Evolutionary conservation across 2,329 filamentous ascomycete species (phyloP).

Genomic region (Penicillium expansum): DNA sequence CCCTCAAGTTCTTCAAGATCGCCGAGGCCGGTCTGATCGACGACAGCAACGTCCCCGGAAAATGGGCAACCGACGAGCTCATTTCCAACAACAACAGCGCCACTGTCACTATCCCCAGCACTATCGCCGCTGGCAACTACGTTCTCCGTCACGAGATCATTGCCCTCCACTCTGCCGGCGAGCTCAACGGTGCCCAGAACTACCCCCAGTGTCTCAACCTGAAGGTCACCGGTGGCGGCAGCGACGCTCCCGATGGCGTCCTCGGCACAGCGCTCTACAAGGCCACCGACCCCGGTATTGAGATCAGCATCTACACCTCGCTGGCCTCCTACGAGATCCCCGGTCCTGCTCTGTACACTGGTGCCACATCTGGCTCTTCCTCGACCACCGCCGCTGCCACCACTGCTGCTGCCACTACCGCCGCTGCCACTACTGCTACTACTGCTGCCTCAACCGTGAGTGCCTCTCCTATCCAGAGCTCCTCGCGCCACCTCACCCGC

Average conservation of each 20-base stretch:
- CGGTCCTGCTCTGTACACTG: slow-evolving; percentile 45
- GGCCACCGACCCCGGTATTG: slow-evolving; percentile 56
- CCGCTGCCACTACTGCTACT: slow-evolving; percentile 6
- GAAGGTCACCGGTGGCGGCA: slow-evolving; percentile 56
- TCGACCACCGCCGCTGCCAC: slow-evolving; percentile 10
- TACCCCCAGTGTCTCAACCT: slow-evolving; percentile 61
- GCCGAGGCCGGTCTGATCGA: slow-evolving; percentile 54
- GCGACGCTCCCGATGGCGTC: slow-evolving; percentile 47
- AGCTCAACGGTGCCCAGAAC: slow-evolving; percentile 51
- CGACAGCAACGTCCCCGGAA: slow-evolving; percentile 43
- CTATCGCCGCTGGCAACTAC: slow-evolving; percentile 52
- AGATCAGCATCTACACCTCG: slow-evolving; percentile 58
- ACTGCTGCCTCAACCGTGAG: slow-evolving; percentile 16
- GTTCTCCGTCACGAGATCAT: slow-evolving; percentile 57
- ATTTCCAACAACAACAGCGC: slow-evolving; percentile 53
- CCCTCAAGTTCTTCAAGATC: slow-evolving; percentile 64
- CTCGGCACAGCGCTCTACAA: slow-evolving; percentile 57
- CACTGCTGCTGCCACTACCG: slow-evolving; percentile 10
- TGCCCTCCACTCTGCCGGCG: slow-evolving; percentile 50
- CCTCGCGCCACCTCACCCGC: slow-evolving; percentile 9
- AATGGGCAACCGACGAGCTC: slow-evolving; percentile 57
- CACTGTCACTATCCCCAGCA: slow-evolving; percentile 48
- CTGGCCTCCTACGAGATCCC: slow-evolving; percentile 51
- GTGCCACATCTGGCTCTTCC: slow-evolving; percentile 22
- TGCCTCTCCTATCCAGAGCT: slow-evolving; percentile 16